These are phyloP conservation scores for Ophiostoma sp. DNA, from an alignment of 2,329 filamentous ascomycete species.

Conservation along the genomic window DNA sequence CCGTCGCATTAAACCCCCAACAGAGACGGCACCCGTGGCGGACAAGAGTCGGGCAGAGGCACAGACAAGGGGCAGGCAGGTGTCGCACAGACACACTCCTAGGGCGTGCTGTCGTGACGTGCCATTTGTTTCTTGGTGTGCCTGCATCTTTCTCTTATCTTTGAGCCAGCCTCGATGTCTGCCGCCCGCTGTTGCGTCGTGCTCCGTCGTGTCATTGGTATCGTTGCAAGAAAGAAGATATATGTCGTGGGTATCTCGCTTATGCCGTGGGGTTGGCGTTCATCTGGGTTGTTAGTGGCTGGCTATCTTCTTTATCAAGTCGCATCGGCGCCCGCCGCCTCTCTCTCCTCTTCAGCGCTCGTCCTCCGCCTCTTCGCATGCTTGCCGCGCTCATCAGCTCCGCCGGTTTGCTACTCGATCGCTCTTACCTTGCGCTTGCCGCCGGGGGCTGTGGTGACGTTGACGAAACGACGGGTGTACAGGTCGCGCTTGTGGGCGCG, in stretches of 20 bases:
- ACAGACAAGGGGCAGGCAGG: neutral
- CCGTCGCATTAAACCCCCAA: neutral
- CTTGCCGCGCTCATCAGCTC: neutral
- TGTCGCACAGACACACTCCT: too few species aligned
- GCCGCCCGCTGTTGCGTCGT: neutral
- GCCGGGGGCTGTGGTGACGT: slow-evolving; percentile 82
- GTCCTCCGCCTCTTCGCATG: neutral
- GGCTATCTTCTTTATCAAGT: neutral
- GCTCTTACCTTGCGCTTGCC: slow-evolving; percentile 87
- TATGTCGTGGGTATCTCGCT: neutral
- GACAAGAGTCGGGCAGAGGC: neutral
- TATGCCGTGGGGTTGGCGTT: slow-evolving; percentile 27
- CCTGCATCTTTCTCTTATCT: neutral
- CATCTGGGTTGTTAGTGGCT: slow-evolving; percentile 22
- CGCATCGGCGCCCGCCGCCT: neutral
- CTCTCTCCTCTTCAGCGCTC: neutral
- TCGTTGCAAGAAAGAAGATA: slow-evolving; percentile 1
- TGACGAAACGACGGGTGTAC: slow-evolving; percentile 97
- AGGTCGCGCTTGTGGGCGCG: slow-evolving; percentile 94
- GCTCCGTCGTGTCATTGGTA: neutral
- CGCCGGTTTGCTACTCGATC: neutral
- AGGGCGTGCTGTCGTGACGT: too few species aligned
- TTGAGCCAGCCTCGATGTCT: neutral
- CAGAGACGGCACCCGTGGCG: neutral
- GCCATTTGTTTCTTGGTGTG: neutral